Evolutionary conservation across 768 basidiomycete genomes (phyloP), one percentile per base, ranked within the genome.

Genomic region (Mycena kentingensis): DNA sequence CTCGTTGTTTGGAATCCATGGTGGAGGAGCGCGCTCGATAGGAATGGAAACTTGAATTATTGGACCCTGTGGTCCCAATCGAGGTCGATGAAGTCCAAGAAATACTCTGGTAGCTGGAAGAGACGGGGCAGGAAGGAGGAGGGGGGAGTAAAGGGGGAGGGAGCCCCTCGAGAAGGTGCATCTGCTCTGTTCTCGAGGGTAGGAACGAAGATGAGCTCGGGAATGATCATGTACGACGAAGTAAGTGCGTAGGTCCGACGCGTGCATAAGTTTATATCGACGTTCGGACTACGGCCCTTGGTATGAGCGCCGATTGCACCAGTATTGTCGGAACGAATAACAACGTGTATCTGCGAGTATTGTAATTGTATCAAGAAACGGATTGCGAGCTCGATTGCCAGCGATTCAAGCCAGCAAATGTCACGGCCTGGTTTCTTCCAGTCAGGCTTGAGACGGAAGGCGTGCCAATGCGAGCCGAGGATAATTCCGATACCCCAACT

Each of bases 401-500:
- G 29, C 7, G 54, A 38, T 34, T 67, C 65, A 1, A 63, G 51
- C 65, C 65, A 67, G 5, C 65, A 61, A 21, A 66, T 67, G 46
- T 59, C 54, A 7, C 16, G 4, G 26, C 51, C 51, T 0, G 43
- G 46, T 4, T 37, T 41, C 18, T 61, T 45, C 63, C 64, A 68
- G 5, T 31, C 50, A 1, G 36, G 32, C 1, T 3, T 5, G 0
- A 68, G 60, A 10, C 38, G 36, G 60, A 61, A 73, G 0, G 67
- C 67, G 8, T 57, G 63, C 73, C 73, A 77, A 1, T 28, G 19
- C 2, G 39, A 44, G 1, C 54, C 56, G 5, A 67, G 27, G 3
- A 70, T 31, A 5, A 76, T 28, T 1, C 75, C 74, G 29, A 78
- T 69, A 10, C 76, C 76, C 67, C 68, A 75, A 0, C 59, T 62